phyloP scores from a whole-genome alignment of 129 eudicot genomes.

The Dittrichia graveolens region DNA sequence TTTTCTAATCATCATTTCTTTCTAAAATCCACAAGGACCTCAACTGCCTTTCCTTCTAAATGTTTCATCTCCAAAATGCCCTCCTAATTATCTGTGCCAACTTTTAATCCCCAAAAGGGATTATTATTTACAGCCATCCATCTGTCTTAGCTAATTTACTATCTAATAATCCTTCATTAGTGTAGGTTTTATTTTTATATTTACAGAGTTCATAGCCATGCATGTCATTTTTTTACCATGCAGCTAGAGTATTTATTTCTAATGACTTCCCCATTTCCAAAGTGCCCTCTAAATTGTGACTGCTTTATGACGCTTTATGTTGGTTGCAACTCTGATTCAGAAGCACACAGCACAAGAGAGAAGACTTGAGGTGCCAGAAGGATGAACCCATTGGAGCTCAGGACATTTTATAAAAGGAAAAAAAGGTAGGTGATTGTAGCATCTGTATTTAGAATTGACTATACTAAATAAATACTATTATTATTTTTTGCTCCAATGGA shows the following conservation, averaged over 20 bases:
- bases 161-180: not conserved
- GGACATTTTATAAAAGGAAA: not conserved
- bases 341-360: too few species aligned
- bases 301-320: not conserved
- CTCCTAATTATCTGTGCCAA: too few species aligned
- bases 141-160: not conserved
- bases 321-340: not conserved
- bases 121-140: too few species aligned
- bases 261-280: not conserved
- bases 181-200: not conserved
- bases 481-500: too few species aligned
- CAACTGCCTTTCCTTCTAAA: too few species aligned
- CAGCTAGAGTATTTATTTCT: not conserved
- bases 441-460: conserved; percentile 11
- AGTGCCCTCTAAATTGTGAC: conserved; percentile 2
- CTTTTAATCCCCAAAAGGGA: too few species aligned
- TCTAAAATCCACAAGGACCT: too few species aligned
- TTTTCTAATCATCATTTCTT: too few species aligned
- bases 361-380: not conserved
- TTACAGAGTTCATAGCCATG: not conserved
- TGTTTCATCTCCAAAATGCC: too few species aligned
- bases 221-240: not conserved
- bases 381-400: conserved; percentile 9
- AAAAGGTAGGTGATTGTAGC: conserved; percentile 14
- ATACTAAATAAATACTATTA: not conserved